phyloP scores from a whole-genome alignment of 1,284 basidiomycete species.

The Ceratobasidium sp. region DNA sequence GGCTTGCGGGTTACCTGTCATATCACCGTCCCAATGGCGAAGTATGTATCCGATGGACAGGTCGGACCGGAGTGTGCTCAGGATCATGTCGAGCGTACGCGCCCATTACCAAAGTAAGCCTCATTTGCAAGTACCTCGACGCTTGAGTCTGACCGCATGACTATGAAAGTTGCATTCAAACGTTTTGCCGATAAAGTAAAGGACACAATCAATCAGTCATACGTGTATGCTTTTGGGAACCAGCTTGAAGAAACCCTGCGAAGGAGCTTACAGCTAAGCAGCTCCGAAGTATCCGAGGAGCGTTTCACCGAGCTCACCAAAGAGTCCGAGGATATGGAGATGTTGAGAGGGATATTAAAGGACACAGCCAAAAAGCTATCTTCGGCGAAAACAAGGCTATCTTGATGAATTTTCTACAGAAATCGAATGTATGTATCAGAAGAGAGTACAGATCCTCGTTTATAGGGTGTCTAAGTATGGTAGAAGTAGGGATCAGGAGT shows the following conservation, averaged over 20 bases:
- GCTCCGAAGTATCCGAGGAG: background rate
- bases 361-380: constrained; percentile 1
- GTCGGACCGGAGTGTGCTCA: background rate
- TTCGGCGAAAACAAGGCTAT: background rate
- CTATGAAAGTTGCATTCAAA: constrained; percentile 18
- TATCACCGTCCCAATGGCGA: background rate
- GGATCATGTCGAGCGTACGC: constrained; percentile 30
- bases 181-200: constrained; percentile 26
- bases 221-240: background rate
- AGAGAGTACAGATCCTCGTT: too few relatives aligned
- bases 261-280: background rate
- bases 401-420: too few relatives aligned
- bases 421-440: too few relatives aligned
- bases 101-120: constrained; percentile 27
- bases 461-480: too few relatives aligned
- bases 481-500: too few relatives aligned
- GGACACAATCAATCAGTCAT: constrained; percentile 8
- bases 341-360: constrained; percentile 2
- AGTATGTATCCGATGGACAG: background rate
- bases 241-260: background rate
- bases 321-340: constrained; percentile 17
- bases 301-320: background rate
- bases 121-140: background rate
- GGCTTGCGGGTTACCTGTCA: background rate
- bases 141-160: too few relatives aligned